These are phyloP conservation scores for Talaromyces trachyspermus DNA, from an alignment of 495 filamentous ascomycete genomes.

Conservation along the genomic window DNA sequence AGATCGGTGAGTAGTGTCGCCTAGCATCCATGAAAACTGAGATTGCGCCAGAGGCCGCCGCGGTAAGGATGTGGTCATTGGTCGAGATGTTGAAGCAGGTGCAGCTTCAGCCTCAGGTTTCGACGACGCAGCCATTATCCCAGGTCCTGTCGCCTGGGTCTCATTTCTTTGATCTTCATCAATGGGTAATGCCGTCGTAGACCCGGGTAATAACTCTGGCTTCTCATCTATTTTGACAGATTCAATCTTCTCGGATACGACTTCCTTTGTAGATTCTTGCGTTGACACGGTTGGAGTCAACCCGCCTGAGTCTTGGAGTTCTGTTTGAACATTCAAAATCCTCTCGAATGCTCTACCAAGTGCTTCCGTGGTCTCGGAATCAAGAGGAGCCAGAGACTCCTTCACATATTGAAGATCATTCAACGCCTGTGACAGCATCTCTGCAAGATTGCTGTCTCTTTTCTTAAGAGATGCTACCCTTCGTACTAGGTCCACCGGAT, in stretches of 20 bases:
- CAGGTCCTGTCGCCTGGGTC: neutral
- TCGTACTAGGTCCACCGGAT: constrained; percentile 17
- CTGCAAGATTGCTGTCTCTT: constrained; percentile 65
- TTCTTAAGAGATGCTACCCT: constrained; percentile 49
- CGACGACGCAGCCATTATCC: neutral
- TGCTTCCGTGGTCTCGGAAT: constrained; percentile 26
- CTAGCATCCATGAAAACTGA: constrained; percentile 95
- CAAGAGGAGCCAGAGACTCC: constrained; percentile 28
- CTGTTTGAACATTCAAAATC: constrained; percentile 71
- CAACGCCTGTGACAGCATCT: constrained; percentile 64
- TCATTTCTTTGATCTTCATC: too few relatives aligned
- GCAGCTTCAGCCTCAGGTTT: neutral
- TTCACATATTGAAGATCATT: constrained; percentile 50
- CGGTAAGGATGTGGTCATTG: constrained; percentile 13
- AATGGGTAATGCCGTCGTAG: too few relatives aligned
- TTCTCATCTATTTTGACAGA: neutral
- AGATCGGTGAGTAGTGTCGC: constrained; percentile 41
- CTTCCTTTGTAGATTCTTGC: constrained; percentile 8
- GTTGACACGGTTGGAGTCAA: constrained; percentile 38
- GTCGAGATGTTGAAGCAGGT: constrained; percentile 11
- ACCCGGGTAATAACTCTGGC: too few relatives aligned
- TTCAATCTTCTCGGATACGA: neutral
- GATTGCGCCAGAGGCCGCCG: constrained; percentile 72
- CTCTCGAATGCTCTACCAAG: constrained; percentile 62
- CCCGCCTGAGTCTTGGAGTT: constrained; percentile 59